Evolutionary conservation across 176 grass and related monocot genomes (phyloP).

Genomic region (Otatea glauca): DNA sequence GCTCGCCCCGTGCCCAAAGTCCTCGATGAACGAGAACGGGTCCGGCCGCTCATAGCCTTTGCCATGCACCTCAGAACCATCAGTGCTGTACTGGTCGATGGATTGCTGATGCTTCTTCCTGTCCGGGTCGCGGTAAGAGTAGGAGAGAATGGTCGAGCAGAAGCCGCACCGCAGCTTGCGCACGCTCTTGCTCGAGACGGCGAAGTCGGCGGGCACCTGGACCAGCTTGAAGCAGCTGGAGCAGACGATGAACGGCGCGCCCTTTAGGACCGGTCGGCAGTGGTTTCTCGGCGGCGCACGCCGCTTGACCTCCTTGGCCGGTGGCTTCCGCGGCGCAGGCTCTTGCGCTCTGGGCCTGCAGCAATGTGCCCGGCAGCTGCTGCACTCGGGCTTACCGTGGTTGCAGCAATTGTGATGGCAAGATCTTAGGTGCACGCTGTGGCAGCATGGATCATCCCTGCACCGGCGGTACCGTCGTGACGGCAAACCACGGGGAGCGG

Average conservation of each 20-base stretch:
- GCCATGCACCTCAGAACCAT: slow-evolving; percentile 25
- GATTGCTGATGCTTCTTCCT: slow-evolving; percentile 39
- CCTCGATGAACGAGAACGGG: slow-evolving; percentile 56
- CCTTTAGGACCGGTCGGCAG: slow-evolving; percentile 76
- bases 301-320: slow-evolving; percentile 42
- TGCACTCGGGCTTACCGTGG: slow-evolving; percentile 28
- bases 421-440: not conserved
- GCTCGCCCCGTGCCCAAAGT: slow-evolving; percentile 49
- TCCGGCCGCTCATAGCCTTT: slow-evolving; percentile 16
- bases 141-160: slow-evolving; percentile 70
- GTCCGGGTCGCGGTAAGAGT: slow-evolving; percentile 63
- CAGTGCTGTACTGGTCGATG: not conserved
- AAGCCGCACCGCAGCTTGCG: slow-evolving; percentile 73
- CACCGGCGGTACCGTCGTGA: slow-evolving; percentile 48
- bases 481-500: slow-evolving; percentile 31
- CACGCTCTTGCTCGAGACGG: slow-evolving; percentile 52
- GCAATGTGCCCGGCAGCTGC: slow-evolving; percentile 51
- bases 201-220: slow-evolving; percentile 72
- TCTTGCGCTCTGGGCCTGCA: slow-evolving; percentile 23
- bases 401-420: slow-evolving; percentile 42
- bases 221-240: slow-evolving; percentile 73
- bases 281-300: slow-evolving; percentile 49
- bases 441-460: slow-evolving; percentile 21
- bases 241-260: slow-evolving; percentile 92
- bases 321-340: not conserved